Percentiles rank a stretch among this genome's conserved stretches.
Conservation (phyloP, 2,329 filamentous ascomycete genomes). For the Sporothrix inflata region DNA sequence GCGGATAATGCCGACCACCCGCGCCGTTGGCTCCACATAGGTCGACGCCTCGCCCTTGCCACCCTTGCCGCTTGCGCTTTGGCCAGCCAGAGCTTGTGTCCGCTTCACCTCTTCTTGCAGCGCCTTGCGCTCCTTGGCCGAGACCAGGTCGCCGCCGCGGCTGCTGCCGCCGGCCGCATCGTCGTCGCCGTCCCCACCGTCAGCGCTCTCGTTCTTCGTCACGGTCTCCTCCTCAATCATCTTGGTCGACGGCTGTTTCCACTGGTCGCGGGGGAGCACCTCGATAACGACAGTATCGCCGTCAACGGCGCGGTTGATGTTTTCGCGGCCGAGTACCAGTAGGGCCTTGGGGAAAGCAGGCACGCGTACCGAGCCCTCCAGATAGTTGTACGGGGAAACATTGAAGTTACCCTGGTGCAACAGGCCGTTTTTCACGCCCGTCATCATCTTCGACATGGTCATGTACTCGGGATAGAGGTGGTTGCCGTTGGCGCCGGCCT, state of each 20-base stretch:
- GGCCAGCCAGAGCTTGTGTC: constrained; percentile 74
- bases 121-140: constrained; percentile 81
- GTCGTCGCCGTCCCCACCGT: constrained; percentile 72
- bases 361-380: constrained; percentile 90
- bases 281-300: constrained; percentile 94
- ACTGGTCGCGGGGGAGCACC: constrained; percentile 89
- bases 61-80: constrained; percentile 69
- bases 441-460: constrained; percentile 89
- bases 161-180: constrained; percentile 39
- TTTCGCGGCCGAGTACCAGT: constrained; percentile 86
- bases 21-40: constrained; percentile 85
- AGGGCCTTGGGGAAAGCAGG: constrained; percentile 88
- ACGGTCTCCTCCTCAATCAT: constrained; percentile 93
- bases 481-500: constrained; percentile 49
- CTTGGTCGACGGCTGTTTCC: constrained; percentile 94
- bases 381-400: constrained; percentile 96
- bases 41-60: constrained; percentile 67
- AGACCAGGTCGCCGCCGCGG: constrained; percentile 62
- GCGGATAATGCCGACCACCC: constrained; percentile 88
- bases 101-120: constrained; percentile 90
- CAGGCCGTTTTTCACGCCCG: constrained; percentile 83
- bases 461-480: constrained; percentile 89
- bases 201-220: constrained; percentile 89
- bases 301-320: constrained; percentile 91
- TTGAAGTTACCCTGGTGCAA: constrained; percentile 95